phyloP scores from a whole-genome alignment of 768 basidiomycete species.

The Suillus decipiens region DNA sequence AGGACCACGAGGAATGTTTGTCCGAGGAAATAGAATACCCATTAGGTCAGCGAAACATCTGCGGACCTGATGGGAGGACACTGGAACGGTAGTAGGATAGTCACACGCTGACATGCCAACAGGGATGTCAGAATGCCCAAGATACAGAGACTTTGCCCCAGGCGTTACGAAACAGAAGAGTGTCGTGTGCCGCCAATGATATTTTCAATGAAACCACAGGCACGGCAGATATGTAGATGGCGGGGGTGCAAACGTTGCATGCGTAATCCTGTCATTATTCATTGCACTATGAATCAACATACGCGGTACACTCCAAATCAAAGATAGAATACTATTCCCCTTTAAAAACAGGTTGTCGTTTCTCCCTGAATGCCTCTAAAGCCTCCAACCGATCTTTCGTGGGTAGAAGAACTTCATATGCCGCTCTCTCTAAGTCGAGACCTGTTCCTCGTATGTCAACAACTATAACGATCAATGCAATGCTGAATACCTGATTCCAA shows the following conservation, averaged over 20 bases:
- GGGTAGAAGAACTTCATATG: constrained; percentile 78
- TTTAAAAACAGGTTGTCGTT: constrained; percentile 74
- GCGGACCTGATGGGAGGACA: not conserved
- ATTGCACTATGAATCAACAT: not conserved
- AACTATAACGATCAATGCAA: constrained; percentile 5
- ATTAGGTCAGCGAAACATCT: not conserved
- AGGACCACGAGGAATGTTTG: not conserved
- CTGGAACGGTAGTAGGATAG: not conserved
- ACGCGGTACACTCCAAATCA: not conserved
- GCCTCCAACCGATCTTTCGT: constrained; percentile 83
- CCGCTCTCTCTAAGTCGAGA: constrained; percentile 88
- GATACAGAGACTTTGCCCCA: not conserved
- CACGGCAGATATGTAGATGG: not conserved
- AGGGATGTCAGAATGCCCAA: not conserved
- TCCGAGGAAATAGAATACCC: not conserved
- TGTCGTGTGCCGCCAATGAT: not conserved
- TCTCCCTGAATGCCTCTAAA: constrained; percentile 83
- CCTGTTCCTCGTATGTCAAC: constrained; percentile 40
- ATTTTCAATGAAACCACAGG: not conserved
- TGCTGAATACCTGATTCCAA: constrained; percentile 64
- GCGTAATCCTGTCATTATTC: not conserved
- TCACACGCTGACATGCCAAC: not conserved
- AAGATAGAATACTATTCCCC: constrained; percentile 55
- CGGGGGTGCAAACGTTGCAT: not conserved
- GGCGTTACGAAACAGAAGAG: not conserved